Evolutionary conservation across 2,329 filamentous ascomycete genomes (phyloP).

Genomic region (Penicillium capsulatum): DNA sequence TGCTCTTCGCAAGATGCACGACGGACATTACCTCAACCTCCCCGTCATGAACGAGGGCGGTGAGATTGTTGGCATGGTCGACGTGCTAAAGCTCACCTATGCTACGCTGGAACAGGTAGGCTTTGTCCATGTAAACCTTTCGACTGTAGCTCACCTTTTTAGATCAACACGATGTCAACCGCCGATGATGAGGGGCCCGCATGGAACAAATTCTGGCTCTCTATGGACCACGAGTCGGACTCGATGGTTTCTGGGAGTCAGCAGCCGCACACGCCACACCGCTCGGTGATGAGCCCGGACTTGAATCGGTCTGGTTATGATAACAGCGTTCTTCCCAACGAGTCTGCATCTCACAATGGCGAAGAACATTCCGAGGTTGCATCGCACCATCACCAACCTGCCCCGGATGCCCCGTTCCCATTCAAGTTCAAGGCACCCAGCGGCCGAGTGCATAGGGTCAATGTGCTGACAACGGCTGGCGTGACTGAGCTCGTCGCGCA

Average conservation of each 20-base stretch:
- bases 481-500: slow-evolving; percentile 72
- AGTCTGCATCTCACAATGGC: slow-evolving; percentile 91
- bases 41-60: slow-evolving; percentile 97
- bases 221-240: slow-evolving; percentile 88
- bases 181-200: slow-evolving; percentile 89
- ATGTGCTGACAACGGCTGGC: slow-evolving; percentile 75
- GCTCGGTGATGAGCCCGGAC: slow-evolving; percentile 80
- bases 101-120: slow-evolving; percentile 86
- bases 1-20: slow-evolving; percentile 97
- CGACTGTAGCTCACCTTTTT: too few species aligned
- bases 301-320: slow-evolving; percentile 51
- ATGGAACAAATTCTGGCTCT: slow-evolving; percentile 99
- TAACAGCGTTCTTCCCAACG: slow-evolving; percentile 83
- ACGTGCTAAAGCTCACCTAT: slow-evolving; percentile 96
- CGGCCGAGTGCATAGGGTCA: slow-evolving; percentile 87
- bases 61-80: slow-evolving; percentile 99
- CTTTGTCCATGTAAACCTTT: too few species aligned
- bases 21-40: slow-evolving; percentile 96
- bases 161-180: slow-evolving; percentile 86
- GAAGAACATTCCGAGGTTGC: slow-evolving; percentile 68
- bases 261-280: slow-evolving; percentile 63
- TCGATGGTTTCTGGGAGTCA: slow-evolving; percentile 90
- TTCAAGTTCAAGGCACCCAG: slow-evolving; percentile 99
- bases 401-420: slow-evolving; percentile 74
- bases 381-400: slow-evolving; percentile 53